Conservation (phyloP, 768 basidiomycete species). For the Mycena vitilis region DNA sequence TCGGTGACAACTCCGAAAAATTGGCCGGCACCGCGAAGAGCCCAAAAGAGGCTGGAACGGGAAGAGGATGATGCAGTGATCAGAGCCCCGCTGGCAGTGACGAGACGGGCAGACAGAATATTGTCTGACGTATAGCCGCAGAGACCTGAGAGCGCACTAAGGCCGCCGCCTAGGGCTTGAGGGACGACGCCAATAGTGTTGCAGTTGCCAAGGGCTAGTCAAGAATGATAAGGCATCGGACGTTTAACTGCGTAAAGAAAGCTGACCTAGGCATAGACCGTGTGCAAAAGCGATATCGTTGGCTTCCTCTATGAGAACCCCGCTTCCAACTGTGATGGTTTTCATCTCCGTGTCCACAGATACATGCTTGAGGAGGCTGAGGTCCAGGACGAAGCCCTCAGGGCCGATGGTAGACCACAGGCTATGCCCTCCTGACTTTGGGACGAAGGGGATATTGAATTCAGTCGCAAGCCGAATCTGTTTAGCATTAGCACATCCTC, state of each 20-base stretch:
- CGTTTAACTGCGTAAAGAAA: too few species aligned
- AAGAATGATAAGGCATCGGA: too few species aligned
- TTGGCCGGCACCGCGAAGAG: constrained; percentile 10
- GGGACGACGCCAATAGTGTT: too few species aligned
- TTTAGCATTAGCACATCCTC: too few species aligned
- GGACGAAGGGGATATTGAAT: background rate
- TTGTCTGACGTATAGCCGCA: constrained; percentile 20
- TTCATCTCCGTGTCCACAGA: background rate
- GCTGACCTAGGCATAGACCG: constrained; percentile 8
- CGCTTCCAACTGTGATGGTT: background rate
- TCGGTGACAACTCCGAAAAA: constrained; percentile 10
- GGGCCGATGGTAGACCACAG: constrained; percentile 12
- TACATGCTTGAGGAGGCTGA: background rate
- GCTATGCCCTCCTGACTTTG: constrained; percentile 11
- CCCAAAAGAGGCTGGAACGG: constrained; percentile 14
- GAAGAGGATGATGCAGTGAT: background rate
- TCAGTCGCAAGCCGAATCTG: too few species aligned
- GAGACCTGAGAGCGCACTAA: background rate
- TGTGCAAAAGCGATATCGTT: constrained; percentile 1
- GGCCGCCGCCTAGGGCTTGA: too few species aligned
- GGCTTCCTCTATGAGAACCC: constrained; percentile 8
- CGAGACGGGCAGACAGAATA: constrained; percentile 9
- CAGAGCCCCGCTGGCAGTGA: constrained; percentile 2
- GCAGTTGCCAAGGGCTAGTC: too few species aligned
- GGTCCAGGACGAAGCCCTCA: constrained; percentile 16